Base-by-base conservation (phyloP, 2,329 filamentous ascomycete genomes). In the Exophiala xenobiotica region DNA sequence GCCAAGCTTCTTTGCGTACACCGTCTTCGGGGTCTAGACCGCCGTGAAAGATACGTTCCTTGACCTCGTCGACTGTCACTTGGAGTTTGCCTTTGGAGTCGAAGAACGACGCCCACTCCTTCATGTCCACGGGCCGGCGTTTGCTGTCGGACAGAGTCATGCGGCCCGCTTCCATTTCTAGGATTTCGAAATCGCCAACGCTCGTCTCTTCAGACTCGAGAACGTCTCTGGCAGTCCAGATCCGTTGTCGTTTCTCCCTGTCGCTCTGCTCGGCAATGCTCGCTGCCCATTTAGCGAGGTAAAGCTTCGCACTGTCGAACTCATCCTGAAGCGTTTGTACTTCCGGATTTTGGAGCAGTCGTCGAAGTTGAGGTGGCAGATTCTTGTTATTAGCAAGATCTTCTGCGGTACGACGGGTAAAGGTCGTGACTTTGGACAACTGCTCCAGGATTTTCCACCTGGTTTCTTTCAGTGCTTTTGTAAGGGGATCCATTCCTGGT, bases 241-340 rank as follows among this genome's bases (percentile, higher is more conserved):
- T 91, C 40, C 91, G 79, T 68, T 91, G 87, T 45, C 84, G 88
- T 19, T 86, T 78, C 63, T 99, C 93, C 31, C 84, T 79, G 65
- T 99, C 93, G 63, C 91, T 92, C 73, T 99, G 93, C 68, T 99
- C 95, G 0, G 93, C 91, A 58, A 99, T 96, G 6, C 90, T 90
- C 93, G 99, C 97, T 2, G 93, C 93, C 93, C 93, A 99, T 57
- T 93, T 80, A 18, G 93, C 93, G 31, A 99, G 78, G 66, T 99
- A 99, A 53, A 99, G 79, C 58, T 93, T 82, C 3, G 95, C 93
- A 63, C 90, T 96, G 74, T 99, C 95, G 63, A 96, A 99, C 66
- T 99, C 95, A 54, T 97, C 91, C 66, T 96, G 91, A 18, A 99
- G 70, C 0, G 88, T 96, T 73, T 96, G 91, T 0, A 99, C 90